A percentile compares a stretch with the other conserved stretches of the same genome.
Evolutionary conservation across 2,329 filamentous ascomycete species (phyloP).

Genomic region (Akanthomyces lecanii): DNA sequence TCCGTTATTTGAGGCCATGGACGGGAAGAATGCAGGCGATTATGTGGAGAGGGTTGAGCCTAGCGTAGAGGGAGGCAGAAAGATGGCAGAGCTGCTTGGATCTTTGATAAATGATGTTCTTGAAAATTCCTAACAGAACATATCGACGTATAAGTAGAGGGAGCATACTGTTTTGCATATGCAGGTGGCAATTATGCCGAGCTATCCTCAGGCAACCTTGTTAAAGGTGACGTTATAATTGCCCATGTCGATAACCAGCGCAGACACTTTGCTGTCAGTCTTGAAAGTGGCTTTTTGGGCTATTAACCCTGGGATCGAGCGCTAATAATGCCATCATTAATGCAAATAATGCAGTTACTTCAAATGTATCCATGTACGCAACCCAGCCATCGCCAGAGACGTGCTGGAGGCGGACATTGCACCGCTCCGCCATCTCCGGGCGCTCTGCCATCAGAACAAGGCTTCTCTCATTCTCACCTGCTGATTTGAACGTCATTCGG

Average conservation of each 20-base stretch:
- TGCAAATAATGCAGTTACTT: too few species aligned
- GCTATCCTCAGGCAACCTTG: background rate
- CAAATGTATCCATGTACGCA: background rate
- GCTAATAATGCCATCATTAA: too few species aligned
- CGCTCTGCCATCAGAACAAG: background rate
- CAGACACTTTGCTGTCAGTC: background rate
- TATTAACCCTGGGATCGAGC: background rate
- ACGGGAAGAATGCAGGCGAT: background rate
- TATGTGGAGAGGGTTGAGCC: constrained; percentile 15
- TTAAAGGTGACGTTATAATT: background rate
- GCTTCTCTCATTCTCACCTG: background rate
- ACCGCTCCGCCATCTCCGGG: background rate
- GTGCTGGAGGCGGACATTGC: background rate
- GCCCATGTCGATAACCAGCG: background rate
- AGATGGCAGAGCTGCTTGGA: constrained; percentile 6
- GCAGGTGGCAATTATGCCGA: background rate
- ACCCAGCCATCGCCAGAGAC: constrained; percentile 3
- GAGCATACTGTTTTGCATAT: too few species aligned
- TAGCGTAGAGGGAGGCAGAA: constrained; percentile 10
- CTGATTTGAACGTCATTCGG: background rate
- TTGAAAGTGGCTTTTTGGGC: background rate
- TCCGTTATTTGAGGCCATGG: constrained; percentile 1
- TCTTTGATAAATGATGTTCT: background rate
- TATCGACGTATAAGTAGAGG: background rate
- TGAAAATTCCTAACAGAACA: background rate